Base-by-base conservation (phyloP, 495 filamentous ascomycete genomes). In the Penicillium crystallinum region DNA sequence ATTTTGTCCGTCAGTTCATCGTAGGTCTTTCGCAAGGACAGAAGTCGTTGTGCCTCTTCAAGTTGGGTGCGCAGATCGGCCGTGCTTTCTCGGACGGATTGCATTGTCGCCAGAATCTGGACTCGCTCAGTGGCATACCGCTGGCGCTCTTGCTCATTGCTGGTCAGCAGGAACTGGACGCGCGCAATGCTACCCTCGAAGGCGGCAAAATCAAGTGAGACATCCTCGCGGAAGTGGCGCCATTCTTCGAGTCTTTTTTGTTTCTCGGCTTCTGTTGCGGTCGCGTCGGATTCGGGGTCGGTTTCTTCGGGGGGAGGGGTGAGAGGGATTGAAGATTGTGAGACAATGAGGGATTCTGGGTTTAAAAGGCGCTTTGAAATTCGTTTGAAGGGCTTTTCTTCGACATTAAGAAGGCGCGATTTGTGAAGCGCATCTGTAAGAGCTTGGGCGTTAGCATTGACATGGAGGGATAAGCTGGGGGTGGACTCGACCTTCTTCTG, bases 321-420 rank as follows among this genome's bases (percentile, higher is more conserved):
- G 36, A 81, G 82, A 2, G 80, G 82, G 25, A 85, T 80, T 17
- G 75, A 75, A 27, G 72, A 71, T 30, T 76, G 75, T 8, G 73
- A 70, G 46, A 73, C 69, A 15, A 81, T 68, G 25, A 88, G 72
- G 2, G 83, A 81, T 43, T 84, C 76, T 5, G 88, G 77, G 27
- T 81, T 77, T 22, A 86, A 73, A 10, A 96, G 80, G 36, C 88
- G 84, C 71, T 90, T 90, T 9, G 87, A 85, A 45, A 98, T 81
- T 43, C 92, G 89, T 67, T 89, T 88, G 80, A 92, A 97, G 3
- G 90, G 90, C 46, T 90, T 90, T 63, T 95, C 87, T 77, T 98
- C 93, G 57, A 97, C 87, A 58, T 84, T 85, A 30, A 97, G 81
- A 19, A 96, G 89, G 21, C 93, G 93, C 31, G 82, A 79, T 65